Evolutionary conservation across 306 rosid species (phyloP), one percentile per base, ranked within the genome.

Genomic region (Parietaria judaica): DNA sequence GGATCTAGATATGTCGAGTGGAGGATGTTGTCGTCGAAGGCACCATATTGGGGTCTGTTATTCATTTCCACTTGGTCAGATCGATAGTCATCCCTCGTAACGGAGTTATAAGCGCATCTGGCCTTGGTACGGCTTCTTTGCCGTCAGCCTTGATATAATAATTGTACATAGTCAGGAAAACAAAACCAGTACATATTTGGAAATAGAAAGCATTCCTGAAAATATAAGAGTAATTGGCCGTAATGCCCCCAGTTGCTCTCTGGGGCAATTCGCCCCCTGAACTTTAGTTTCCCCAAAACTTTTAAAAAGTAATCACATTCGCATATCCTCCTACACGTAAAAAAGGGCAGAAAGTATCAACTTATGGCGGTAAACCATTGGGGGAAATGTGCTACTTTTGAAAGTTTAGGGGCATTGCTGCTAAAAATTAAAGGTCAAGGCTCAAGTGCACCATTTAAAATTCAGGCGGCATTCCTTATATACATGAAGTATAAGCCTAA

Each of bases 21-120:
- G 98, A 92, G 78, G 85, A 75, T 62, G 83, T 92, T 58, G 54
- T 61, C 49, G 77, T 92, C 57, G 77, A 84, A 79, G 98, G 98
- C 75, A 68, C 78, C 66, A 57, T 92, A 72, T 82, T 79, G 23
- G 98, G 98, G 65, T 92, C 96, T 51, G 86, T 92, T 74, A 75
- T 92, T 72, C 98, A 92, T 73, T 81, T 92, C 66, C 95, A 92
- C 76, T 86, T 91, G 95, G 72, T 88, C 70, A 74, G 95, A 80
- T 79, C 75, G 56, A 72, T 88, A 54, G 71, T 60, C 15, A 84
- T 92, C 66, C 72, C 65, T 48, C 60, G 59, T 45, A 73, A 90
- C 65, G 98, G 96, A 72, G 55, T 66, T 5, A 80, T 92, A 73
- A 84, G 82, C 71, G 96, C 80, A 52, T 88, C 96, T 72, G 90